Evolutionary conservation across 495 filamentous ascomycete species (phyloP), one percentile per base, ranked within the genome.

Genomic region (Aspergillus mulundensis): DNA sequence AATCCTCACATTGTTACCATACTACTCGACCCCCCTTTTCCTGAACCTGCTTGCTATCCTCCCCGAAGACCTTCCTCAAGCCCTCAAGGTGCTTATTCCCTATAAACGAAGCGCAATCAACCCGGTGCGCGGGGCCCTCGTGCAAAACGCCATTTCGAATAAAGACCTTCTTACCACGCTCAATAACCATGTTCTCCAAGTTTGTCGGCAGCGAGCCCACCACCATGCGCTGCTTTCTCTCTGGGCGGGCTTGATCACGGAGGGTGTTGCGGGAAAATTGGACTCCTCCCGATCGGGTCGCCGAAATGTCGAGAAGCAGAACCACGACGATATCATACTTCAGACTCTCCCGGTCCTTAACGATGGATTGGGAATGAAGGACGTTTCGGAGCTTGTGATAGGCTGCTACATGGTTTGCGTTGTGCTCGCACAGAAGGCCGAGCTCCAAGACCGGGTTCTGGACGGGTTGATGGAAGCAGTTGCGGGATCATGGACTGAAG

Each of bases 361-460:
- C 53, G 83, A 89, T 46, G 86, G 84, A 5, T 79, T 97, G 44
- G 77, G 81, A 12, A 81, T 92, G 74, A 84, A 84, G 56, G 81
- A 86, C 28, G 79, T 84, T 0, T 81, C 90, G 0, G 87, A 93
- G 51, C 74, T 96, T 39, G 84, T 89, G 46, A 80, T 93, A 58
- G 90, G 86, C 19, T 90, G 85, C 62, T 97, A 95, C 65, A 96
- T 95, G 90, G 82, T 97, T 23, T 78, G 90, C 21, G 85, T 89
- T 0, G 81, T 97, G 50, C 75, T 97, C 50, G 91, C 86, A 8
- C 85, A 89, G 19, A 97, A 96, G 67, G 83, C 85, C 8, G 75
- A 77, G 20, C 77, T 97, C 15, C 80, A 86, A 23, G 90, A 96
- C 59, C 81, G 80, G 46, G 80, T 90, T 4, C 70, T 97, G 23